Evolutionary conservation across 805 yeast genomes (phyloP).

Genomic region (Candida dendrica): DNA sequence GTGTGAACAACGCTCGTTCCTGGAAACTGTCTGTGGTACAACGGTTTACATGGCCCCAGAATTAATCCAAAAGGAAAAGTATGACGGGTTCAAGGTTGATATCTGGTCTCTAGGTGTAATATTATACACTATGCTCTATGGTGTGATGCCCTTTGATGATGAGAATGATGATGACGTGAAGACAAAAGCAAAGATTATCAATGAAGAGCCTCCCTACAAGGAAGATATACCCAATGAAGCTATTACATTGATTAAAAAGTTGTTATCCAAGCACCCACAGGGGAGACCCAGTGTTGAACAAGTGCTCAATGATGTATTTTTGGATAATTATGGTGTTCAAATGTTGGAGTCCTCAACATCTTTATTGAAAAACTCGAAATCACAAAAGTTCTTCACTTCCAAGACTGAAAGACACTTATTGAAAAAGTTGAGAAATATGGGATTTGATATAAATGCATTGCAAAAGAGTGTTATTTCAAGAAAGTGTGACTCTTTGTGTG

Average conservation of each 20-base stretch:
- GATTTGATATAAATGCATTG: slow-evolving; percentile 57
- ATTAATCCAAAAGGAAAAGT: slow-evolving; percentile 56
- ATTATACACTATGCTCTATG: slow-evolving; percentile 74
- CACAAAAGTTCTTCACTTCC: slow-evolving; percentile 42
- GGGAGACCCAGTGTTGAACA: slow-evolving; percentile 50
- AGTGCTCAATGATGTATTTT: slow-evolving; percentile 43
- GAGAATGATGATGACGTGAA: slow-evolving; percentile 53
- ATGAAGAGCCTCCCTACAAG: slow-evolving; percentile 55
- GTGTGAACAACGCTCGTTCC: slow-evolving; percentile 42
- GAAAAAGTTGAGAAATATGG: slow-evolving; percentile 49
- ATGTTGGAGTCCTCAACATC: slow-evolving; percentile 34
- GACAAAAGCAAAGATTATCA: slow-evolving; percentile 53
- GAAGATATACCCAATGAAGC: slow-evolving; percentile 43
- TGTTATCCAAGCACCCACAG: slow-evolving; percentile 62
- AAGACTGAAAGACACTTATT: slow-evolving; percentile 56
- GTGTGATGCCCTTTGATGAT: slow-evolving; percentile 89
- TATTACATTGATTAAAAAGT: slow-evolving; percentile 37
- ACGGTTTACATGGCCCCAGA: slow-evolving; percentile 97
- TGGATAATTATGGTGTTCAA: slow-evolving; percentile 37
- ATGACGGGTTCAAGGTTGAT: slow-evolving; percentile 77
- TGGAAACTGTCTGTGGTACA: slow-evolving; percentile 90
- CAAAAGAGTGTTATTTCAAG: slow-evolving; percentile 48
- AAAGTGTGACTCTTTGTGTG: slow-evolving; percentile 66
- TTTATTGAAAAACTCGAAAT: slow-evolving; percentile 27
- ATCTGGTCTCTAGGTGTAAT: slow-evolving; percentile 92